Conservation (phyloP, 1,139 yeast species). For the Sugiyamaella novakii region DNA sequence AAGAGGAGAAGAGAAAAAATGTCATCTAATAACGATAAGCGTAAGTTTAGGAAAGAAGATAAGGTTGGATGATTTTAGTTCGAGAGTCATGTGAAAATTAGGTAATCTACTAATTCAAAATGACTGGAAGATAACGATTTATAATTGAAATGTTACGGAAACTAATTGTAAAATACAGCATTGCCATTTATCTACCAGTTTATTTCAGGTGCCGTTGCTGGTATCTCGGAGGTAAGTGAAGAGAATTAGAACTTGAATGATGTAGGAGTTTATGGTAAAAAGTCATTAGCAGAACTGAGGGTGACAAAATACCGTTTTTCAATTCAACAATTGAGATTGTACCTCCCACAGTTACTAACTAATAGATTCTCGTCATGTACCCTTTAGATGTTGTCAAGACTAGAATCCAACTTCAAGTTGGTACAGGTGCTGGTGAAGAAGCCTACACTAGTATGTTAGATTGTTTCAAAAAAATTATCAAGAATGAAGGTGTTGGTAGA, state of each 20-base stretch:
- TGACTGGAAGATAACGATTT: background rate
- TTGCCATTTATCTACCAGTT: slow-evolving; percentile 91
- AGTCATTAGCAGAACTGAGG: too few relatives aligned
- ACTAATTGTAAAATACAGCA: slow-evolving; percentile 39
- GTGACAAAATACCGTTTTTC: too few relatives aligned
- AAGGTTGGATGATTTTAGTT: background rate
- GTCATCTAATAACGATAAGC: slow-evolving; percentile 29
- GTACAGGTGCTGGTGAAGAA: slow-evolving; percentile 49
- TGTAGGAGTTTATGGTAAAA: too few relatives aligned
- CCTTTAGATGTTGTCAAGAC: slow-evolving; percentile 98
- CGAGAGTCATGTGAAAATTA: background rate
- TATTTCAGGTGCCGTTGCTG: slow-evolving; percentile 94
- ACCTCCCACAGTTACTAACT: background rate
- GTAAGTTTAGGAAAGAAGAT: slow-evolving; percentile 21
- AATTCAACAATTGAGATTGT: too few relatives aligned
- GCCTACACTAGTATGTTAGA: slow-evolving; percentile 82
- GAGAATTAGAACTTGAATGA: background rate
- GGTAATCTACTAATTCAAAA: background rate
- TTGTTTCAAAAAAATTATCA: slow-evolving; percentile 78
- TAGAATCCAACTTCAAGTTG: slow-evolving; percentile 86
- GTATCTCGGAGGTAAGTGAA: slow-evolving; percentile 71
- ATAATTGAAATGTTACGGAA: background rate
- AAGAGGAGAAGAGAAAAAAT: too few relatives aligned
- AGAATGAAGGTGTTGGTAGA: slow-evolving; percentile 76
- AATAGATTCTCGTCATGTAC: slow-evolving; percentile 84